A percentile compares a stretch with the other conserved stretches of the same genome.
Conservation (phyloP, 805 yeast genomes). For the Komagataella pseudopastoris region DNA sequence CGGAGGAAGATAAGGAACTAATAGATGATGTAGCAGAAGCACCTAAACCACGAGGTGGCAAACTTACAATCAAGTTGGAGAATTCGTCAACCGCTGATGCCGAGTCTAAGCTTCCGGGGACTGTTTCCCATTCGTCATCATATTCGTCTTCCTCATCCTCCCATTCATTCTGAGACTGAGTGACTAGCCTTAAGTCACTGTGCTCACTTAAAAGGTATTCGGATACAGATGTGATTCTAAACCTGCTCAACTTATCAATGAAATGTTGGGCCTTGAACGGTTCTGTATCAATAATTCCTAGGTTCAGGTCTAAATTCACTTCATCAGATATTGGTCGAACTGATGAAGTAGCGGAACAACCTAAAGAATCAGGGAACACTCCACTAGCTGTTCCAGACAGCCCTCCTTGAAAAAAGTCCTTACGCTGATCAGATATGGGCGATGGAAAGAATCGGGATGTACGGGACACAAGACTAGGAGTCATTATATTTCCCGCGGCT, state of each 20-base stretch:
- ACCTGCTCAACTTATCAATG: not conserved
- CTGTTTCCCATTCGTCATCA: not conserved
- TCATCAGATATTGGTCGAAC: not conserved
- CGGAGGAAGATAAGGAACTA: not conserved
- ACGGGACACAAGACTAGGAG: conserved; percentile 5
- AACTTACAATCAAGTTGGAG: not conserved
- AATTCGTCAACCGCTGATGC: not conserved
- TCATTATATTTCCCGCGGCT: not conserved
- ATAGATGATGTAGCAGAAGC: not conserved
- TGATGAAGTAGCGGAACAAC: not conserved
- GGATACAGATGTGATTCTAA: not conserved
- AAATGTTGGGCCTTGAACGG: not conserved
- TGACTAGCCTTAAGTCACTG: not conserved
- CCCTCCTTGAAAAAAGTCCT: conserved; percentile 3
- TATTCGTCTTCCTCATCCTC: not conserved
- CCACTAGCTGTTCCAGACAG: not conserved
- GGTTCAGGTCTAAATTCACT: not conserved
- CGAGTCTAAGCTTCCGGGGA: not conserved
- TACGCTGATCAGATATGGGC: conserved; percentile 13
- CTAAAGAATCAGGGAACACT: not conserved
- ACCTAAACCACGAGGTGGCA: not conserved
- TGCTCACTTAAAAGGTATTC: not conserved
- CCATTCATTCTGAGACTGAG: not conserved
- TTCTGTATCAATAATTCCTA: not conserved
- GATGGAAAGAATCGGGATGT: conserved; percentile 22